Conservation (phyloP, 306 rosid genomes). For the Dalbergia oliveri region DNA sequence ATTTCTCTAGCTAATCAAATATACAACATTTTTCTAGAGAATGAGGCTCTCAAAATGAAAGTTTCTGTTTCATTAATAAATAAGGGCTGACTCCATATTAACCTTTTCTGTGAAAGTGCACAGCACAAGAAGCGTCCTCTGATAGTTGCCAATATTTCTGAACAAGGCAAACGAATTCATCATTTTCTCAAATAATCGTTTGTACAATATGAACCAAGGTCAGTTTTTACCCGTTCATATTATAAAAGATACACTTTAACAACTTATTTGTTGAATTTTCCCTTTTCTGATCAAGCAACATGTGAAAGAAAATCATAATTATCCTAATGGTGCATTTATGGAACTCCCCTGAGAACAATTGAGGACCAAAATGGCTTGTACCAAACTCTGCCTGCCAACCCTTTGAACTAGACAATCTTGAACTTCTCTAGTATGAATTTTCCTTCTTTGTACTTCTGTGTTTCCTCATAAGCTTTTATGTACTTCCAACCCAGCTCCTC, state of each 20-base stretch:
- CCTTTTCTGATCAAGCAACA: constrained; percentile 13
- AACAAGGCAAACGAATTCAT: constrained; percentile 22
- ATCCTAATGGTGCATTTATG: not conserved
- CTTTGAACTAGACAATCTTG: constrained; percentile 56
- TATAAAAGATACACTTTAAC: not conserved
- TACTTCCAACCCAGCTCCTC: constrained; percentile 77
- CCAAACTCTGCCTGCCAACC: constrained; percentile 43
- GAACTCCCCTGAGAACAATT: constrained; percentile 22
- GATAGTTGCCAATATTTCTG: constrained; percentile 11
- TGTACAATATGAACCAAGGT: constrained; percentile 38
- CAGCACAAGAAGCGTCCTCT: not conserved
- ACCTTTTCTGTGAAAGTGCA: too few relatives aligned
- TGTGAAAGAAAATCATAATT: constrained; percentile 36
- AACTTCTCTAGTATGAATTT: constrained; percentile 69
- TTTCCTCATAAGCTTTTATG: constrained; percentile 61
- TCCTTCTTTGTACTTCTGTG: constrained; percentile 80
- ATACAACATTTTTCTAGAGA: not conserved
- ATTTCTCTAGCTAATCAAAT: not conserved
- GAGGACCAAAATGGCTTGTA: constrained; percentile 34
- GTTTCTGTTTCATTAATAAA: not conserved
- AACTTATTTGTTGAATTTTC: constrained; percentile 1
- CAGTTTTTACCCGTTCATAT: too few relatives aligned
- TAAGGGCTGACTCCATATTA: too few relatives aligned
- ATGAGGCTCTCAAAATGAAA: not conserved
- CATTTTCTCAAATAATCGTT: constrained; percentile 41